Conservation (phyloP, 257 asterid species). For the Linaria vulgaris region DNA sequence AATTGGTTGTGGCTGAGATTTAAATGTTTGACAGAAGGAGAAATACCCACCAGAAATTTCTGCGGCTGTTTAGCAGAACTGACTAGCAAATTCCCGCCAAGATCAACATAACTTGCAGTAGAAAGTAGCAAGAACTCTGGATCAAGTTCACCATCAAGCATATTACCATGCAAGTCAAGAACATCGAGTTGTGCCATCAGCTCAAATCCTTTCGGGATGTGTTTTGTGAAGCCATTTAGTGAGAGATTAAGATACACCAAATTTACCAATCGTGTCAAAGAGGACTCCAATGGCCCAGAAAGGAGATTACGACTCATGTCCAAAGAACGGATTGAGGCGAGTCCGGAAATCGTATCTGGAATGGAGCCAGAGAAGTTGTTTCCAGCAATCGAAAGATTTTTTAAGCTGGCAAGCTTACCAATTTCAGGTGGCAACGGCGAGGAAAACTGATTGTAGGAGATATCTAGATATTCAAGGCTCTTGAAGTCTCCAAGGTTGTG, state of each 20-base stretch:
- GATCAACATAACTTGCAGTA: constrained; percentile 72
- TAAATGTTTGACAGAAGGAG: constrained; percentile 62
- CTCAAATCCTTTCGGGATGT: constrained; percentile 79
- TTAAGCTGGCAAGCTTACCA: constrained; percentile 52
- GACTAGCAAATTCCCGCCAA: constrained; percentile 67
- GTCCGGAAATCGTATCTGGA: constrained; percentile 64
- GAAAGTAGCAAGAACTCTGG: constrained; percentile 62
- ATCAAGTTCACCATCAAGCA: constrained; percentile 77
- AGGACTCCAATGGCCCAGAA: constrained; percentile 61
- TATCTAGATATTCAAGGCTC: constrained; percentile 73
- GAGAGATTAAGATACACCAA: constrained; percentile 79
- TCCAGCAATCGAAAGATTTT: constrained; percentile 77
- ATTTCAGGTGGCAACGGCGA: constrained; percentile 72
- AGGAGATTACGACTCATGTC: constrained; percentile 76
- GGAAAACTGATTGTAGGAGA: constrained; percentile 67
- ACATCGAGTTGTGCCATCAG: constrained; percentile 64
- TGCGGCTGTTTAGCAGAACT: constrained; percentile 45
- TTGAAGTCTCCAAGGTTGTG: constrained; percentile 56
- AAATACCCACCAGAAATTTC: constrained; percentile 51
- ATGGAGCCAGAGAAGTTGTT: constrained; percentile 79
- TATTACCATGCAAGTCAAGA: constrained; percentile 84
- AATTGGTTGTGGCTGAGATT: constrained; percentile 79
- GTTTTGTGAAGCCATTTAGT: constrained; percentile 53
- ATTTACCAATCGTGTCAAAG: constrained; percentile 53
- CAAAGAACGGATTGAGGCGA: constrained; percentile 58